These are phyloP conservation scores for Sugiyamaella japonica DNA, from an alignment of 1,139 yeast genomes.

Conservation along the genomic window DNA sequence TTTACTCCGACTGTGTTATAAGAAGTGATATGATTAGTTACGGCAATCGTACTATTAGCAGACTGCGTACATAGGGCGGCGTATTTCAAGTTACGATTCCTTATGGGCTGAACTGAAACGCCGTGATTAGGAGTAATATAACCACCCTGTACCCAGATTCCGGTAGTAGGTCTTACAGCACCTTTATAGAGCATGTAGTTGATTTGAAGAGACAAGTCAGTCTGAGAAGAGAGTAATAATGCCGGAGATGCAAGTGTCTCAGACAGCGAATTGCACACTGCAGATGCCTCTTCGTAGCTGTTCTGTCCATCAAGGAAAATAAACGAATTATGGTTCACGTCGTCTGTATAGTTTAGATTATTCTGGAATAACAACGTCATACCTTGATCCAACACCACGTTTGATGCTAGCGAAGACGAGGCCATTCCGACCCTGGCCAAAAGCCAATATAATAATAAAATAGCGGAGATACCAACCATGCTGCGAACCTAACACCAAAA, in stretches of 20 bases:
- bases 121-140: constrained; percentile 7
- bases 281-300: constrained; percentile 12
- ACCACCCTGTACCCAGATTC: constrained; percentile 10
- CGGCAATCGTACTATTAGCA: neutral
- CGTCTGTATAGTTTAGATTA: constrained; percentile 12
- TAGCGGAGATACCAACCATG: neutral
- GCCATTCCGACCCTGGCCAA: neutral
- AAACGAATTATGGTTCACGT: constrained; percentile 9
- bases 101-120: neutral
- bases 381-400: constrained; percentile 2
- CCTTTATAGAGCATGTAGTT: constrained; percentile 1
- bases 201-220: neutral
- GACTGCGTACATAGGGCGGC: constrained; percentile 10
- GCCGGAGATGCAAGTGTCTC: constrained; percentile 6
- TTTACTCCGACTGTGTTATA: constrained; percentile 1
- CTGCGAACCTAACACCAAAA: neutral
- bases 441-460: neutral
- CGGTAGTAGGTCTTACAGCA: neutral
- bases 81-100: neutral
- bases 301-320: constrained; percentile 7
- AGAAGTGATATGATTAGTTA: neutral
- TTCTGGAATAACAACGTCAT: constrained; percentile 10
- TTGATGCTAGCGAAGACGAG: neutral
- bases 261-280: constrained; percentile 4
- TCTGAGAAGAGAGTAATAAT: neutral